Conservation (phyloP, 257 asterid genomes). For the Voacanga thouarsii region DNA sequence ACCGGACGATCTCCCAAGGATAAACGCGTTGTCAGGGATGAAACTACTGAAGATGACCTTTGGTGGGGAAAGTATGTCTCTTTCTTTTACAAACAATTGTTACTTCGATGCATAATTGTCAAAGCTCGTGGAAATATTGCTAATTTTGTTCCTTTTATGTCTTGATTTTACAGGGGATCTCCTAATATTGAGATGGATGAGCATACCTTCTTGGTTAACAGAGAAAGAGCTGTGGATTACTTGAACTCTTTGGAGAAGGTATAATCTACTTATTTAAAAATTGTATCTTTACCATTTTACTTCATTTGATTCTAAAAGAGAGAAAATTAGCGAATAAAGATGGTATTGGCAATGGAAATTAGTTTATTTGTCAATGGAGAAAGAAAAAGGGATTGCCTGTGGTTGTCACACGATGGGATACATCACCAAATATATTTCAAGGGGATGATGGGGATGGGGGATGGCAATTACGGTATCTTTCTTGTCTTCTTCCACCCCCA, state of each 20-base stretch:
- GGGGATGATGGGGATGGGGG: background rate
- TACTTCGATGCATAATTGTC: background rate
- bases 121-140: background rate
- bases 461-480: background rate
- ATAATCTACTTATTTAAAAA: background rate
- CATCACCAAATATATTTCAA: background rate
- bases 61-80: constrained; percentile 84
- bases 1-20: constrained; percentile 84
- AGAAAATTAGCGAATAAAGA: no score
- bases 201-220: constrained; percentile 67
- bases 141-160: background rate
- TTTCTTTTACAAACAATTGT: background rate
- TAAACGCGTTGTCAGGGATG: constrained; percentile 71
- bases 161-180: constrained; percentile 44
- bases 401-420: background rate
- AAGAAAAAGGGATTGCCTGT: background rate
- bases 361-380: background rate
- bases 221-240: constrained; percentile 89
- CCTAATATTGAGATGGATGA: constrained; percentile 87
- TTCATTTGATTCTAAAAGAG: no score
- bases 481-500: background rate
- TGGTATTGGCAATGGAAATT: no score
- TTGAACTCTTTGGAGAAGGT: constrained; percentile 77
- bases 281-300: background rate
- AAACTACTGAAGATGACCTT: constrained; percentile 53